Conservation (phyloP, 225 moss, liverwort and hornwort genomes). For the Physcomitrellopsis africana region DNA sequence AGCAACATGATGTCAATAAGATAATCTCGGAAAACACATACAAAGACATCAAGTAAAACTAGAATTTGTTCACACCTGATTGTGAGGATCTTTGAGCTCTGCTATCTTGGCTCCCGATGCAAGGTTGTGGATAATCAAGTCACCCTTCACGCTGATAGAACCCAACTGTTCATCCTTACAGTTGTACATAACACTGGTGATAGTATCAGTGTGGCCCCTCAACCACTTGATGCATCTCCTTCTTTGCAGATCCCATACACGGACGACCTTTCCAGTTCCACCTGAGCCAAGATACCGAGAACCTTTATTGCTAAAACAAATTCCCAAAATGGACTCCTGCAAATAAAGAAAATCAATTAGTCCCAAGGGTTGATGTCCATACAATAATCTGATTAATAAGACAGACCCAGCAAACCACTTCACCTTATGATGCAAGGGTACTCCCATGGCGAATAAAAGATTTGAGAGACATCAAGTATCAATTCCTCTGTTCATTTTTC, state of each 20-base stretch:
- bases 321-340: slow-evolving; percentile 80
- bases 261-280: slow-evolving; percentile 78
- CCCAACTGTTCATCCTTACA: slow-evolving; percentile 83
- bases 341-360: slow-evolving; percentile 9
- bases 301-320: slow-evolving; percentile 85
- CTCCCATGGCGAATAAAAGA: not conserved
- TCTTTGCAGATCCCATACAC: slow-evolving; percentile 88
- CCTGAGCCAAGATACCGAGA: slow-evolving; percentile 84
- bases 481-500: not conserved
- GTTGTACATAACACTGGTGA: slow-evolving; percentile 83
- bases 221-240: slow-evolving; percentile 88
- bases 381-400: slow-evolving; percentile 7
- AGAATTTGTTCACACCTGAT: slow-evolving; percentile 54
- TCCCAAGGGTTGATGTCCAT: not conserved
- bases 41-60: not conserved
- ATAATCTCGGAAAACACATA: not conserved
- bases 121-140: slow-evolving; percentile 84
- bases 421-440: not conserved
- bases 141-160: slow-evolving; percentile 77
- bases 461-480: not conserved
- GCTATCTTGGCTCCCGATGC: slow-evolving; percentile 80
- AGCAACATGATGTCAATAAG: not conserved
- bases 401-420: not conserved
- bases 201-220: slow-evolving; percentile 83
- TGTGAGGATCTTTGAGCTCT: slow-evolving; percentile 83